phyloP scores from a whole-genome alignment of 139 green algal species.

The Dunaliella sp. region DNA sequence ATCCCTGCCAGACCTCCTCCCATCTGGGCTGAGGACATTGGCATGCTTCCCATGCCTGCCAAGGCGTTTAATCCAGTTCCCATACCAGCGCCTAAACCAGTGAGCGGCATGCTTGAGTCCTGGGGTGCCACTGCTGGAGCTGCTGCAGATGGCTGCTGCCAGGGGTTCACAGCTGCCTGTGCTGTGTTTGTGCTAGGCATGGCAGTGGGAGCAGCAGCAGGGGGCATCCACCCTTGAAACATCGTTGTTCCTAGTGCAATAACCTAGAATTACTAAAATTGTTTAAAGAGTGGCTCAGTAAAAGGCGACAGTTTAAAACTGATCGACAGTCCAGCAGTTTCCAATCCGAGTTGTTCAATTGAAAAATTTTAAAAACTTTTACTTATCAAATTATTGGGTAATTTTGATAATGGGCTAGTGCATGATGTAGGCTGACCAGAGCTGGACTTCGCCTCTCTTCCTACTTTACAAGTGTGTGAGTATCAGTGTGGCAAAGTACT shows the following conservation, averaged over 20 bases:
- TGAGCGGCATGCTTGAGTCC: not conserved
- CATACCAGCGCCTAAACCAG: not conserved
- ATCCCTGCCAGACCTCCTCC: not conserved
- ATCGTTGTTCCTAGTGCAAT: too few relatives aligned
- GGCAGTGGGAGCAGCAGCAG: not conserved
- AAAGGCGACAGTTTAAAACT: too few relatives aligned
- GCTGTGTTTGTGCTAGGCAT: not conserved
- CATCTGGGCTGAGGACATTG: not conserved
- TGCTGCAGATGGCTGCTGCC: not conserved
- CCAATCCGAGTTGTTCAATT: too few relatives aligned
- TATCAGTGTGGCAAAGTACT: not conserved
- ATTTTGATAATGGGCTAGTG: too few relatives aligned
- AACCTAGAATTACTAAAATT: too few relatives aligned
- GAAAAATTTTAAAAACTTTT: too few relatives aligned
- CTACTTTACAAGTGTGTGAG: too few relatives aligned
- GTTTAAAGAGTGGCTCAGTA: too few relatives aligned
- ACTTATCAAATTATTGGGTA: too few relatives aligned
- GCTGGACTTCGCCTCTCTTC: too few relatives aligned
- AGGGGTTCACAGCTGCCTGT: not conserved
- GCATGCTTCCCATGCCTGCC: not conserved
- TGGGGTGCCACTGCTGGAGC: not conserved
- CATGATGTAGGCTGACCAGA: too few relatives aligned
- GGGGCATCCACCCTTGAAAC: not conserved
- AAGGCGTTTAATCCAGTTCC: not conserved
- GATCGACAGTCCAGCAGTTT: too few relatives aligned